Evolutionary conservation across 2,329 filamentous ascomycete genomes (phyloP).

Genomic region (Sporothrix phasma): DNA sequence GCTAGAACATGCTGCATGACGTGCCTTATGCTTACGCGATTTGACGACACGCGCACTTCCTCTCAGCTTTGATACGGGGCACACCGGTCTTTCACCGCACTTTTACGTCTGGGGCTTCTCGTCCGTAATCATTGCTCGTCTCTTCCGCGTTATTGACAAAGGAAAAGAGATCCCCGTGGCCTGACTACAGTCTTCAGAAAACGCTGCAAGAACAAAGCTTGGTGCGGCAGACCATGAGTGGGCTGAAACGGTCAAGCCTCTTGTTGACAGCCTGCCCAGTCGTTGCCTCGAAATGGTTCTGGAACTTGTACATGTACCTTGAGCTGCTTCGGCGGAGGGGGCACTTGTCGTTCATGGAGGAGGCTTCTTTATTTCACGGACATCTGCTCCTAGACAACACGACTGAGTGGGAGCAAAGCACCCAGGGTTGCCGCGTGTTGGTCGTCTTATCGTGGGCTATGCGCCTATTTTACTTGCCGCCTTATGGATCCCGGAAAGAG

Average conservation of each 20-base stretch:
- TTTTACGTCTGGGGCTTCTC: neutral
- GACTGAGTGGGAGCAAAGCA: neutral
- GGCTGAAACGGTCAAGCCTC: neutral
- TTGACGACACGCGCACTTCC: neutral
- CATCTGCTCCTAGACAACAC: no score
- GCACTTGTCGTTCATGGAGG: neutral
- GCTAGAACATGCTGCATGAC: no score
- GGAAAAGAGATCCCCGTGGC: no score
- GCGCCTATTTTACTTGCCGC: neutral
- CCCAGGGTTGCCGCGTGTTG: constrained; percentile 1
- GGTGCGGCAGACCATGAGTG: no score
- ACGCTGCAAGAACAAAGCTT: neutral
- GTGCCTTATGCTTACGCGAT: no score
- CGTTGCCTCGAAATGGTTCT: no score
- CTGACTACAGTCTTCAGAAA: no score
- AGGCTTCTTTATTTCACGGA: neutral
- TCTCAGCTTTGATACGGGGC: neutral
- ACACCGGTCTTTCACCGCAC: constrained; percentile 5
- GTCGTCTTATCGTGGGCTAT: neutral
- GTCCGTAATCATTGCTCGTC: neutral
- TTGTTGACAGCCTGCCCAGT: neutral
- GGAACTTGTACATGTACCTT: neutral
- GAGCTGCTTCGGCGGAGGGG: neutral
- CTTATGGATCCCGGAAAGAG: neutral
- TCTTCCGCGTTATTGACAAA: neutral